Conservation (phyloP, 2,329 filamentous ascomycete genomes). For the Aspergillus glaucus region DNA sequence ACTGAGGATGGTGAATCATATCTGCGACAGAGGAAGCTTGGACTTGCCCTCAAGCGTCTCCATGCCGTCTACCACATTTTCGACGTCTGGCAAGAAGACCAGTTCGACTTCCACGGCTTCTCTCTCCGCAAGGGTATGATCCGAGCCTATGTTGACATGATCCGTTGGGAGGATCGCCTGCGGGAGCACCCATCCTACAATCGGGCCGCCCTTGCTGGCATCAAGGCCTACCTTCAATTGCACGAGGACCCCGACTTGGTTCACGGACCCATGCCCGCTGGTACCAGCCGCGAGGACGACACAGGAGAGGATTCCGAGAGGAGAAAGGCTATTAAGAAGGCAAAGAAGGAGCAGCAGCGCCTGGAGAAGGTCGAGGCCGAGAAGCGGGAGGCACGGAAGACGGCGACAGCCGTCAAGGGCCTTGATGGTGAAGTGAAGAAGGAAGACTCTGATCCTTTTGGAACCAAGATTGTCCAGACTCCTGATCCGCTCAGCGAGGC, state of each 20-base stretch:
- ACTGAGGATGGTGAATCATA: conserved; percentile 92
- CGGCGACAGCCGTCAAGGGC: conserved; percentile 54
- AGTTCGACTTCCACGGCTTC: conserved; percentile 98
- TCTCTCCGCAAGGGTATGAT: conserved; percentile 96
- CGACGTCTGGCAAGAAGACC: conserved; percentile 95
- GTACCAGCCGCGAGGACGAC: conserved; percentile 46
- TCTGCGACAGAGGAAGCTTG: conserved; percentile 71
- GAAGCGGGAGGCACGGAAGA: conserved; percentile 77
- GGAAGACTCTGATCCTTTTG: conserved; percentile 82
- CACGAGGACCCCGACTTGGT: conserved; percentile 65
- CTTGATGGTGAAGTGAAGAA: conserved; percentile 62
- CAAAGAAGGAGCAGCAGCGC: conserved; percentile 70
- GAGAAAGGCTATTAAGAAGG: conserved; percentile 87
- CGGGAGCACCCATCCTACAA: conserved; percentile 92
- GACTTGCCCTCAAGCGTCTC: conserved; percentile 86
- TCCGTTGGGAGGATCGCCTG: conserved; percentile 88
- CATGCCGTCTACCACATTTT: conserved; percentile 87
- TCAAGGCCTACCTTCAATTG: conserved; percentile 72
- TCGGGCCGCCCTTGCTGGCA: conserved; percentile 71
- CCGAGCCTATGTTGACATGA: conserved; percentile 89
- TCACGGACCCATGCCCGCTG: conserved; percentile 56
- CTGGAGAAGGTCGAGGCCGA: conserved; percentile 74
- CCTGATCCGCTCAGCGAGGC: conserved; percentile 77
- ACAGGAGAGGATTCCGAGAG: conserved; percentile 56
- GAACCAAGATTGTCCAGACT: conserved; percentile 72